These are phyloP conservation scores for Lichtheimia hyalospora DNA, from an alignment of 371 early-diverging fungal species.

Conservation along the genomic window DNA sequence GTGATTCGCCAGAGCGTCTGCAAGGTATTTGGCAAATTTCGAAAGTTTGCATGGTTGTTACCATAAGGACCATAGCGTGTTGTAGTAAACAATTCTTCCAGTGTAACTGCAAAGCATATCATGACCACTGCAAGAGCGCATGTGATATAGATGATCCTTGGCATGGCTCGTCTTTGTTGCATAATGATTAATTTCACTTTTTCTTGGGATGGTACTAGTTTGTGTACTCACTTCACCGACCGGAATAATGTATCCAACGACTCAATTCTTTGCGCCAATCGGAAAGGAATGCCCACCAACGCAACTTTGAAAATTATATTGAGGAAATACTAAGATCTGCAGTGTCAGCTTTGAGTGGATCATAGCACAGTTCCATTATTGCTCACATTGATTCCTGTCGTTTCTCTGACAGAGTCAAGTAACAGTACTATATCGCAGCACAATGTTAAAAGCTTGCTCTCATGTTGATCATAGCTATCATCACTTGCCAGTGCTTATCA, in stretches of 20 bases:
- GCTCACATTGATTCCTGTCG: too few species aligned
- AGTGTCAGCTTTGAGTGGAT: too few species aligned
- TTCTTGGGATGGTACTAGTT: not conserved
- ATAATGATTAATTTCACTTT: not conserved
- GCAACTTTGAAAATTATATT: constrained; percentile 23
- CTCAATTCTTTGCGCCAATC: constrained; percentile 50
- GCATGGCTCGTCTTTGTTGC: constrained; percentile 38
- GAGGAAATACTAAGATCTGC: not conserved
- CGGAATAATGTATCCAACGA: constrained; percentile 50
- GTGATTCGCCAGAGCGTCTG: constrained; percentile 52
- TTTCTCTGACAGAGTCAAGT: too few species aligned
- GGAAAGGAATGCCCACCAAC: constrained; percentile 46
- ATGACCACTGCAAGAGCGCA: constrained; percentile 46
- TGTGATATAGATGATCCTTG: constrained; percentile 46
- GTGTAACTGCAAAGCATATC: constrained; percentile 46
- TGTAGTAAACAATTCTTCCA: constrained; percentile 49
- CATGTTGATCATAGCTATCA: not conserved
- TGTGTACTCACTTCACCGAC: constrained; percentile 35
- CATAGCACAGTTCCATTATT: too few species aligned
- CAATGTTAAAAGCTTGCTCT: too few species aligned
- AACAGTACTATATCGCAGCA: too few species aligned
- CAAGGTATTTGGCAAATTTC: constrained; percentile 36
- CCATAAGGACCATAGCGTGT: constrained; percentile 53
- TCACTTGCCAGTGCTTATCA: constrained; percentile 29
- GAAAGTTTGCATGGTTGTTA: constrained; percentile 49